These are phyloP conservation scores for Cornus suecica DNA, from an alignment of 148 eudicot species.

Conservation along the genomic window DNA sequence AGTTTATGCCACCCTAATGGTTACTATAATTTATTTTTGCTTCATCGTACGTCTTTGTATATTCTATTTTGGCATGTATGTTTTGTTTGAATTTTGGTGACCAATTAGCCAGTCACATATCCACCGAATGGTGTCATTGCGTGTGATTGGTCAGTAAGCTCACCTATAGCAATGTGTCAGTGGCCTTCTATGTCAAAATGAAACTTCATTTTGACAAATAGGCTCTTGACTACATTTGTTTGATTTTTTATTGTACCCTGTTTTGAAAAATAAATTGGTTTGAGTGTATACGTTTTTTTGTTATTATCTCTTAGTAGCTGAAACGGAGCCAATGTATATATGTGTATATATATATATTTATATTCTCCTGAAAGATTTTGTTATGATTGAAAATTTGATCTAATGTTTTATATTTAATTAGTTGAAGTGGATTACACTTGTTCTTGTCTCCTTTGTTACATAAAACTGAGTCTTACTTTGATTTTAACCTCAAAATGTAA, in stretches of 20 bases:
- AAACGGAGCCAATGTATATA: too few relatives aligned
- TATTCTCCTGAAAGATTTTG: too few relatives aligned
- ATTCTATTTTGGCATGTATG: background rate
- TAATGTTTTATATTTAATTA: too few relatives aligned
- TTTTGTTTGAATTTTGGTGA: slow-evolving; percentile 31
- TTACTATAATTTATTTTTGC: background rate
- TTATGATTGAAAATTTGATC: too few relatives aligned
- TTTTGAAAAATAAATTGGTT: background rate
- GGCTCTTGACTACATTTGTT: slow-evolving; percentile 29
- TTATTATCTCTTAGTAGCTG: too few relatives aligned
- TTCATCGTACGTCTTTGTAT: background rate
- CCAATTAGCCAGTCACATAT: slow-evolving; percentile 63
- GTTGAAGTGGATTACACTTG: too few relatives aligned
- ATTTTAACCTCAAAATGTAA: too few relatives aligned
- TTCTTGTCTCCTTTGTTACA: too few relatives aligned
- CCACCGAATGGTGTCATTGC: slow-evolving; percentile 29
- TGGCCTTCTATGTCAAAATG: slow-evolving; percentile 21
- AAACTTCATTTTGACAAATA: slow-evolving; percentile 20
- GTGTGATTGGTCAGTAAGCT: slow-evolving; percentile 63
- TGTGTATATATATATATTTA: too few relatives aligned
- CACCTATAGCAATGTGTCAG: slow-evolving; percentile 21
- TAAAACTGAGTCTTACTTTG: too few relatives aligned
- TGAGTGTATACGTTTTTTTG: background rate
- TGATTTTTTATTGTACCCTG: background rate
- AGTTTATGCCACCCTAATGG: background rate